Conservation (phyloP, 1,139 yeast genomes). For the Wickerhamomyces sp. region DNA sequence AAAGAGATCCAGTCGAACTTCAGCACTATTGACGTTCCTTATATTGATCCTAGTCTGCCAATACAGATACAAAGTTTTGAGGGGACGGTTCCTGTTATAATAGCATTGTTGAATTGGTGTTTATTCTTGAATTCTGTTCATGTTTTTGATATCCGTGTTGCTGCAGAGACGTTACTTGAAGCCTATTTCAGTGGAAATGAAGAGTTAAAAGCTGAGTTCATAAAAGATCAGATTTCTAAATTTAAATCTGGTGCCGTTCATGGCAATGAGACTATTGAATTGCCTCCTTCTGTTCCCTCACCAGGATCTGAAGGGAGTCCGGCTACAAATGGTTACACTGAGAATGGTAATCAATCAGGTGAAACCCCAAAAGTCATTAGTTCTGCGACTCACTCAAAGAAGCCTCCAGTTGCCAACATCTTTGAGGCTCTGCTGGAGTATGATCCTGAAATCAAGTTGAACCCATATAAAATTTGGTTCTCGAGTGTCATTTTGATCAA, state of each 20-base stretch:
- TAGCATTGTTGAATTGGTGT: conserved; percentile 79
- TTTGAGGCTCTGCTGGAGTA: conserved; percentile 70
- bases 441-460: conserved; percentile 67
- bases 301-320: neutral
- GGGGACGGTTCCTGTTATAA: conserved; percentile 55
- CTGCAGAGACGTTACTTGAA: conserved; percentile 60
- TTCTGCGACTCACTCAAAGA: conserved; percentile 5
- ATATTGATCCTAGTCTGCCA: conserved; percentile 77
- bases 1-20: conserved; percentile 57
- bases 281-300: neutral
- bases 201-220: conserved; percentile 55
- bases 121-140: conserved; percentile 76
- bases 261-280: neutral
- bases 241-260: conserved; percentile 1
- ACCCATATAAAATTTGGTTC: conserved; percentile 89
- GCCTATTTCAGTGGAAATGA: conserved; percentile 64
- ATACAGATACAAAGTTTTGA: conserved; percentile 16
- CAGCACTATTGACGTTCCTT: conserved; percentile 85
- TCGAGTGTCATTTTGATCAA: conserved; percentile 63
- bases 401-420: conserved; percentile 39
- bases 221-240: conserved; percentile 52
- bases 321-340: neutral
- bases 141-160: conserved; percentile 72
- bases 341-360: neutral
- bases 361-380: neutral